Evolutionary conservation across 1,139 yeast genomes (phyloP).

Genomic region (Blastobotrys proliferans): DNA sequence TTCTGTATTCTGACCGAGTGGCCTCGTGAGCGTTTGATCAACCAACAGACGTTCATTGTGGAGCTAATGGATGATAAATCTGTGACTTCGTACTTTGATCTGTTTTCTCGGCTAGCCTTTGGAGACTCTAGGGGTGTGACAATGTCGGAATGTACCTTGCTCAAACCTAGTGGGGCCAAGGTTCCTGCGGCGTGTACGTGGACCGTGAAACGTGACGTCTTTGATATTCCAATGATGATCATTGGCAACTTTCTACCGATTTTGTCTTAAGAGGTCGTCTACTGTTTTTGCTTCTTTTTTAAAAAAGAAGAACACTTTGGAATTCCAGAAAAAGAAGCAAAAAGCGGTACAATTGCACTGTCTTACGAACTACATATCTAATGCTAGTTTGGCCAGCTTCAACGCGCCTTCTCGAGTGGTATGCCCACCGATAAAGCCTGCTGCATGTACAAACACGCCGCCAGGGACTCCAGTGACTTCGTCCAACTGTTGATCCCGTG

Average conservation of each 20-base stretch:
- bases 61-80: slow-evolving; percentile 85
- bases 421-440: slow-evolving; percentile 97
- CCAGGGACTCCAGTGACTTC: slow-evolving; percentile 70
- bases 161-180: slow-evolving; percentile 49
- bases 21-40: slow-evolving; percentile 63
- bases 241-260: slow-evolving; percentile 54
- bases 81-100: slow-evolving; percentile 80
- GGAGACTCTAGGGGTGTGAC: slow-evolving; percentile 85
- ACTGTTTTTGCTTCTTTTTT: too few species aligned
- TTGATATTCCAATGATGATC: slow-evolving; percentile 96
- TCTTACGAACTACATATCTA: slow-evolving; percentile 20
- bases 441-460: slow-evolving; percentile 90
- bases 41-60: slow-evolving; percentile 60
- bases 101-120: slow-evolving; percentile 81
- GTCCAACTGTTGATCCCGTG: slow-evolving; percentile 79
- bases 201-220: slow-evolving; percentile 85
- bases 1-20: slow-evolving; percentile 87
- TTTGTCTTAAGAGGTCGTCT: slow-evolving; percentile 4
- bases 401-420: slow-evolving; percentile 73
- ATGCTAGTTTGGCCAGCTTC: slow-evolving; percentile 62
- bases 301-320: too few species aligned
- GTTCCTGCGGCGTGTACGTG: slow-evolving; percentile 79
- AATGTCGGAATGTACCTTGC: slow-evolving; percentile 77
- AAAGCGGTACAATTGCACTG: too few species aligned
- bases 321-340: too few species aligned